Percentiles rank a stretch among this genome's conserved stretches.
Evolutionary conservation across 2,329 filamentous ascomycete species (phyloP).

Genomic region (Paecilomyces dactylethromorphus): DNA sequence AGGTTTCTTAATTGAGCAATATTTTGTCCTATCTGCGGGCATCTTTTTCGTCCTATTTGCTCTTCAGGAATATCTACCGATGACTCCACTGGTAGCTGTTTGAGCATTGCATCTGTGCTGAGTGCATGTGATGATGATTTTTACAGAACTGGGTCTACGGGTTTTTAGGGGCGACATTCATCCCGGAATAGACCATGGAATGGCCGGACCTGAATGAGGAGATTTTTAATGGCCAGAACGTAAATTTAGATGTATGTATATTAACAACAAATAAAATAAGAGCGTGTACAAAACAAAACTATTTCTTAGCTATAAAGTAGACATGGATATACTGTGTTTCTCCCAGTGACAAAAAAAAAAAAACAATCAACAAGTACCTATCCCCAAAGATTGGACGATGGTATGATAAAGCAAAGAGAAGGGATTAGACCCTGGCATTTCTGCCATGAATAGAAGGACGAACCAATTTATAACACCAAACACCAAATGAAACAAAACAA

Average conservation of each 20-base stretch:
- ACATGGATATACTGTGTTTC: neutral
- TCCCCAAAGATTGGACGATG: neutral
- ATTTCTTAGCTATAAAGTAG: neutral
- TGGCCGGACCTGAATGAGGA: neutral
- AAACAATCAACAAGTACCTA: neutral
- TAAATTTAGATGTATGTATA: neutral
- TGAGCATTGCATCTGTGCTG: neutral
- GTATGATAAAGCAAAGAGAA: neutral
- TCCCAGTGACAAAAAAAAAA: neutral
- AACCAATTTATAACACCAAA: neutral
- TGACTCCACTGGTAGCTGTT: neutral
- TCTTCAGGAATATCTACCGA: neutral
- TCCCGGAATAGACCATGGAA: no score
- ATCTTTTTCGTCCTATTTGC: neutral
- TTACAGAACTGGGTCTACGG: no score
- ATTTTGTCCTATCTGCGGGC: neutral
- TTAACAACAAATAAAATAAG: neutral
- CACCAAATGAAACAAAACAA: neutral
- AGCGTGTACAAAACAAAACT: neutral
- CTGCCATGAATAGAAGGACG: neutral
- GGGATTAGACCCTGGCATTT: neutral
- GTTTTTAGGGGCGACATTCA: no score
- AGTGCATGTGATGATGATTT: no score
- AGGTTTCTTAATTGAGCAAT: conserved; percentile 39
- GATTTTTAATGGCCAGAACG: neutral